These are phyloP conservation scores for Mallotus repandus DNA, from an alignment of 441 rosid species.

Conservation along the genomic window DNA sequence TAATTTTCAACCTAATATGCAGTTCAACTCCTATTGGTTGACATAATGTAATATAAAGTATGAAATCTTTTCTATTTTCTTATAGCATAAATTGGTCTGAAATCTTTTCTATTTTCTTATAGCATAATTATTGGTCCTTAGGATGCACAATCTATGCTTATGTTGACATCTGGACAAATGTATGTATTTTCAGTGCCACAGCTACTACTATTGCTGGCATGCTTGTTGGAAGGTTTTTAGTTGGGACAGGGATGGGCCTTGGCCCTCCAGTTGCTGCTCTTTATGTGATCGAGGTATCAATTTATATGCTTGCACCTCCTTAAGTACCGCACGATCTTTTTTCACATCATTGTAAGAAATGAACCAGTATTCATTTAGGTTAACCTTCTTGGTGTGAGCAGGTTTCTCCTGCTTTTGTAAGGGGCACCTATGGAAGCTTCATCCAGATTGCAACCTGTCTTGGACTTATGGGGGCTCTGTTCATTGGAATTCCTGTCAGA, in stretches of 20 bases:
- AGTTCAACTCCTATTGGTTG: background rate
- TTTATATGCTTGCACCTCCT: constrained; percentile 6
- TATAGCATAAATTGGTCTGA: too few species aligned
- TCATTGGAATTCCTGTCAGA: constrained; percentile 80
- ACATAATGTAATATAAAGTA: background rate
- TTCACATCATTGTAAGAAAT: constrained; percentile 2
- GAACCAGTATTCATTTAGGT: background rate
- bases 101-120: constrained; percentile 7
- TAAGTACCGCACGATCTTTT: constrained; percentile 11
- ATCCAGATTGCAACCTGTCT: constrained; percentile 89
- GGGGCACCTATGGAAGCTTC: constrained; percentile 97
- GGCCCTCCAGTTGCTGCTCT: constrained; percentile 92
- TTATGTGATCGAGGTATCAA: constrained; percentile 84
- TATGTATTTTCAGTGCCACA: constrained; percentile 57
- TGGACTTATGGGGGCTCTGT: constrained; percentile 78
- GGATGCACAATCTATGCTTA: background rate
- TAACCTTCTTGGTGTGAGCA: constrained; percentile 24
- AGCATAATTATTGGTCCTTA: background rate
- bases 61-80: constrained; percentile 7
- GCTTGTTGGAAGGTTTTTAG: constrained; percentile 91
- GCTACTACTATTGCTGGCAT: constrained; percentile 63
- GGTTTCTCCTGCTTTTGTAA: constrained; percentile 88
- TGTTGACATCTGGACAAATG: constrained; percentile 23
- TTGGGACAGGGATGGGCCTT: constrained; percentile 92
- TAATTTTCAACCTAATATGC: background rate